Evolutionary conservation across 192 early-diverging fungal species (phyloP).

Genomic region (Diversispora eburnea): DNA sequence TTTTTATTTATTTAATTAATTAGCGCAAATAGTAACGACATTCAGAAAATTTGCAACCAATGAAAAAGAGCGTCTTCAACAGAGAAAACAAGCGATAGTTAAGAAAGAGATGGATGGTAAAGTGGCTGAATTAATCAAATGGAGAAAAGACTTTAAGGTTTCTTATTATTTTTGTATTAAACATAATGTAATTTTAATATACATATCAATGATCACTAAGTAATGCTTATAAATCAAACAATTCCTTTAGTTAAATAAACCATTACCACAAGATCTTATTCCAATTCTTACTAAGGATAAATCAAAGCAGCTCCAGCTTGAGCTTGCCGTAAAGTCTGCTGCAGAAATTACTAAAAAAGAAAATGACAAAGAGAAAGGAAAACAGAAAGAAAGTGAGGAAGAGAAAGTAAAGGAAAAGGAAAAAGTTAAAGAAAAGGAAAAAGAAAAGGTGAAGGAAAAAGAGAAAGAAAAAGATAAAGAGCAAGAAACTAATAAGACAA

Average conservation of each 20-base stretch:
- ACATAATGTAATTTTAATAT: background rate
- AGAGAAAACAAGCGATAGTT: slow-evolving; percentile 67
- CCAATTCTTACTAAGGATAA: slow-evolving; percentile 67
- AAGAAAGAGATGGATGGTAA: slow-evolving; percentile 73
- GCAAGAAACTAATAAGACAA: background rate
- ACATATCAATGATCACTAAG: background rate
- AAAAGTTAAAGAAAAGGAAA: slow-evolving; percentile 30
- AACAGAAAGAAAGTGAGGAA: slow-evolving; percentile 5
- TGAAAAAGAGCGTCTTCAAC: slow-evolving; percentile 75
- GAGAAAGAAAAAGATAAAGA: slow-evolving; percentile 16
- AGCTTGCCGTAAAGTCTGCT: slow-evolving; percentile 11
- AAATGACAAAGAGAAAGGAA: slow-evolving; percentile 16
- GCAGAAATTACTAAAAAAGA: background rate
- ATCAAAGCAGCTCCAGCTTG: slow-evolving; percentile 4
- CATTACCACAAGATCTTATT: slow-evolving; percentile 77
- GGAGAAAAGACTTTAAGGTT: slow-evolving; percentile 68
- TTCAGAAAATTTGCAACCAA: slow-evolving; percentile 65
- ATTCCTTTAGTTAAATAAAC: slow-evolving; percentile 60
- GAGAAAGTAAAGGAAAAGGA: slow-evolving; percentile 22
- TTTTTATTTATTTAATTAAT: slow-evolving; percentile 9
- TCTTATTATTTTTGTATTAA: slow-evolving; percentile 28
- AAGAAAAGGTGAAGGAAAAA: slow-evolving; percentile 29
- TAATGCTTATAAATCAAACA: background rate
- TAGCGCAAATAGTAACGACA: slow-evolving; percentile 53
- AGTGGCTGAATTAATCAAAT: slow-evolving; percentile 75